Percentiles rank a stretch among this genome's conserved stretches.
Evolutionary conservation across 768 basidiomycete species (phyloP).

Genomic region (Crassisporium funariophilum): DNA sequence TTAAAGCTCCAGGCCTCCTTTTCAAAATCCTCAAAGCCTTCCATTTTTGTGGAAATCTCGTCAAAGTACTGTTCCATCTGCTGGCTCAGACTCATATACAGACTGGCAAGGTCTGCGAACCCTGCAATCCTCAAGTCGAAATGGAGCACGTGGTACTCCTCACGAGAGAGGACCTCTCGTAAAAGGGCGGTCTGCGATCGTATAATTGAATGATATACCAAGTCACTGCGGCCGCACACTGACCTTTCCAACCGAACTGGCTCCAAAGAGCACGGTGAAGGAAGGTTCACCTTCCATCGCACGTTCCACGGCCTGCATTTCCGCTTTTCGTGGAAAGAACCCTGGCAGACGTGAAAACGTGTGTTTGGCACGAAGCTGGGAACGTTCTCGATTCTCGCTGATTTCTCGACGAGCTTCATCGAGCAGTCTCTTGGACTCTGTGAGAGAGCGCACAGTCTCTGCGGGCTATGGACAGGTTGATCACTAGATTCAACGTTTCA

Average conservation of each 20-base stretch:
- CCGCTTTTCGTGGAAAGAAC: constrained; percentile 70
- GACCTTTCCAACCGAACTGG: constrained; percentile 82
- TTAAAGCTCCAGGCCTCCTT: constrained; percentile 81
- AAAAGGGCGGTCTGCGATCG: constrained; percentile 67
- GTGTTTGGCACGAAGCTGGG: constrained; percentile 70
- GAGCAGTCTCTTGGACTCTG: constrained; percentile 73
- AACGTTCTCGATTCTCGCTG: constrained; percentile 62
- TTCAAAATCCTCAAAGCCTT: constrained; percentile 73
- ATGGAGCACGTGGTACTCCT: constrained; percentile 77
- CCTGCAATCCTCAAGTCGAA: constrained; percentile 85
- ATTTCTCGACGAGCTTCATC: constrained; percentile 82
- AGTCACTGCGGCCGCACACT: constrained; percentile 1
- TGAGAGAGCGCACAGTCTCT: constrained; percentile 76
- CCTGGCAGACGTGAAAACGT: constrained; percentile 77
- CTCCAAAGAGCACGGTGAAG: constrained; percentile 80
- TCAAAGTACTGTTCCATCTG: constrained; percentile 86
- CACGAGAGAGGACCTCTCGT: constrained; percentile 70
- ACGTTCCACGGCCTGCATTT: constrained; percentile 66
- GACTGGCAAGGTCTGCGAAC: constrained; percentile 77
- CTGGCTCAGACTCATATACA: constrained; percentile 75
- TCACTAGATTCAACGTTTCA: background rate
- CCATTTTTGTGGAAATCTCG: constrained; percentile 54
- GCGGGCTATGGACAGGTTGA: constrained; percentile 52
- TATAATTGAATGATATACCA: background rate
- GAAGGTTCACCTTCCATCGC: constrained; percentile 71